Conservation (phyloP, 768 basidiomycete species). For the Thelephora ganbajun region DNA sequence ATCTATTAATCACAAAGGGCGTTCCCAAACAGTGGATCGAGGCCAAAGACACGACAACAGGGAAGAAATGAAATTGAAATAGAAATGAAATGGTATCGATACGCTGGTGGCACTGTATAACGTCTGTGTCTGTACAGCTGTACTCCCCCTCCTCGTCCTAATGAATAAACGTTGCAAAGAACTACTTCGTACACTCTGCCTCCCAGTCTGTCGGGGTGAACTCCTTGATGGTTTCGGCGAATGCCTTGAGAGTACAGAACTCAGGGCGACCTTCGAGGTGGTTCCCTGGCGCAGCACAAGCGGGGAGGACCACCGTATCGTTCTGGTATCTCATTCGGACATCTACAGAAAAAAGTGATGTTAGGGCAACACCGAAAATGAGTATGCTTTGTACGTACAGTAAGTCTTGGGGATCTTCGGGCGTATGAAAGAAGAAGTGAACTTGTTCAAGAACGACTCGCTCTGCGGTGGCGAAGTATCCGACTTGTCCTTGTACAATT, state of each 20-base stretch:
- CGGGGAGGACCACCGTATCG: constrained; percentile 42
- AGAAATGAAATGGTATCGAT: too few relatives aligned
- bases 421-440: constrained; percentile 26
- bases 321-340: constrained; percentile 73
- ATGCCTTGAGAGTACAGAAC: constrained; percentile 57
- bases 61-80: constrained; percentile 29
- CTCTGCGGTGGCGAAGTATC: neutral
- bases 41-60: constrained; percentile 25
- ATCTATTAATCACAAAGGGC: constrained; percentile 53
- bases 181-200: constrained; percentile 31
- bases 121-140: neutral
- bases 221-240: constrained; percentile 44
- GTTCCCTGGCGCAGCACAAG: constrained; percentile 51
- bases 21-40: constrained; percentile 78
- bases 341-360: constrained; percentile 8
- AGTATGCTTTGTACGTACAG: constrained; percentile 21
- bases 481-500: constrained; percentile 31
- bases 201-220: constrained; percentile 57
- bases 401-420: constrained; percentile 21
- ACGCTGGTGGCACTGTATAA: neutral
- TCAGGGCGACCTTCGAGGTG: constrained; percentile 60
- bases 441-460: neutral
- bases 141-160: neutral
- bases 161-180: neutral
- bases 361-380: neutral